These are phyloP conservation scores for Triangularia setosa DNA, from an alignment of 2,329 filamentous ascomycete species.

Conservation along the genomic window DNA sequence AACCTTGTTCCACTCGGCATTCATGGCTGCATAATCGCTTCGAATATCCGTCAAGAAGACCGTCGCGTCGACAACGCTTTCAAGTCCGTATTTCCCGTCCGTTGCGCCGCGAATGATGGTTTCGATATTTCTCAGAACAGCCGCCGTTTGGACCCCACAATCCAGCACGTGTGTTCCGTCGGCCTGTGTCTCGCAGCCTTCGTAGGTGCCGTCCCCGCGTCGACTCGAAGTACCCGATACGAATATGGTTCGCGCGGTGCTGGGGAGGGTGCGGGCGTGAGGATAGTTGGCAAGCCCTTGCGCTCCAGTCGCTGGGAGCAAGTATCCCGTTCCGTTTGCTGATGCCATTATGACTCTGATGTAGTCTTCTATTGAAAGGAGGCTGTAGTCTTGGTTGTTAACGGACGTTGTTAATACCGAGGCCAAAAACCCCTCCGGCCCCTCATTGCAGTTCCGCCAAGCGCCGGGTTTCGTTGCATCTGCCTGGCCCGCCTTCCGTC, in stretches of 20 bases:
- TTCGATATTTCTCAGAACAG: constrained; percentile 33
- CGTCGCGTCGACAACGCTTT: constrained; percentile 34
- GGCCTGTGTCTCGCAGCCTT: constrained; percentile 27
- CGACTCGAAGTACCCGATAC: constrained; percentile 34
- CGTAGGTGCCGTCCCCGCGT: constrained; percentile 33
- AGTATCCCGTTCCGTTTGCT: constrained; percentile 30
- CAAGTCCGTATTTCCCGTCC: constrained; percentile 28
- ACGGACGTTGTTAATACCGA: background rate
- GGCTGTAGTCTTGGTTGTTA: background rate
- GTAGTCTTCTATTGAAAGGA: background rate
- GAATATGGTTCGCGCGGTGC: constrained; percentile 27
- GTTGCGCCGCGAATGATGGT: constrained; percentile 31
- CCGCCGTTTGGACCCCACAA: constrained; percentile 32
- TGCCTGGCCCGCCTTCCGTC: constrained; percentile 12
- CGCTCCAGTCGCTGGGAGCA: constrained; percentile 29
- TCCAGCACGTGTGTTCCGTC: constrained; percentile 29
- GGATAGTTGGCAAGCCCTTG: constrained; percentile 36
- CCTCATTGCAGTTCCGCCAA: background rate
- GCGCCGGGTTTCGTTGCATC: background rate
- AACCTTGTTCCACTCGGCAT: constrained; percentile 34
- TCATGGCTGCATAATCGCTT: constrained; percentile 33
- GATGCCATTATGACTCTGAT: constrained; percentile 18
- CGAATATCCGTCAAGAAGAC: constrained; percentile 33
- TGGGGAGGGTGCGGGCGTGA: constrained; percentile 31
- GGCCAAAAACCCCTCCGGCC: background rate